Conservation (phyloP, 1,139 yeast genomes). For the Zygoascus meyerae region DNA sequence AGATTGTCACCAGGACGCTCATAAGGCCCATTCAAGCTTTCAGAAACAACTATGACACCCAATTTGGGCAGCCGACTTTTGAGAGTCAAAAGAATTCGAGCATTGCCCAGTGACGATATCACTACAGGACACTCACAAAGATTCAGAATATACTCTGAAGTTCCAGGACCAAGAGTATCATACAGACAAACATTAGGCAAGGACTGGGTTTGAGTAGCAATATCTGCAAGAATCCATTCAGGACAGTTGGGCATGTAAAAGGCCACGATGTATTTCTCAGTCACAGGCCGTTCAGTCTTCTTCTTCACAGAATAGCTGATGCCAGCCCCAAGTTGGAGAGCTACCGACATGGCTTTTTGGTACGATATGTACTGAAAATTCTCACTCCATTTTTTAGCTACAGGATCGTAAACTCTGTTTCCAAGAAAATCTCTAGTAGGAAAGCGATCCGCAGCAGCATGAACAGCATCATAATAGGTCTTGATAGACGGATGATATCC, state of each 20-base stretch:
- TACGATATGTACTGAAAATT: conserved; percentile 46
- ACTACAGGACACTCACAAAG: conserved; percentile 53
- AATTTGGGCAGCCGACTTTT: conserved; percentile 36
- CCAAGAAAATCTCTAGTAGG: conserved; percentile 47
- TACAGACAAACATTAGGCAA: conserved; percentile 56
- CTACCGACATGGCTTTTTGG: no score
- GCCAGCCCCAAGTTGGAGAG: no score
- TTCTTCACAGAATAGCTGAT: conserved; percentile 40
- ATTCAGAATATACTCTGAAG: conserved; percentile 53
- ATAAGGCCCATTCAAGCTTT: conserved; percentile 48
- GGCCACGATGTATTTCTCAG: conserved; percentile 45
- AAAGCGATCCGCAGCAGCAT: no score
- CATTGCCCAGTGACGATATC: conserved; percentile 45
- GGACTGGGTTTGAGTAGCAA: conserved; percentile 49
- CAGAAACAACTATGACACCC: no score
- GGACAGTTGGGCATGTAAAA: conserved; percentile 50
- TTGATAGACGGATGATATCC: conserved; percentile 46
- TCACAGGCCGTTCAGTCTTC: conserved; percentile 20
- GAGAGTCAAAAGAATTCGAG: conserved; percentile 40
- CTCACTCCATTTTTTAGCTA: conserved; percentile 39
- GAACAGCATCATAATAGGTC: conserved; percentile 49
- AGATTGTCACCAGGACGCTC: conserved; percentile 50
- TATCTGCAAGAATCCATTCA: conserved; percentile 57
- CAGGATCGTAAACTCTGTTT: conserved; percentile 40
- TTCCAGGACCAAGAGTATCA: conserved; percentile 57